phyloP scores from a whole-genome alignment of 345 rosid species.

The Ceriops zippeliana region DNA sequence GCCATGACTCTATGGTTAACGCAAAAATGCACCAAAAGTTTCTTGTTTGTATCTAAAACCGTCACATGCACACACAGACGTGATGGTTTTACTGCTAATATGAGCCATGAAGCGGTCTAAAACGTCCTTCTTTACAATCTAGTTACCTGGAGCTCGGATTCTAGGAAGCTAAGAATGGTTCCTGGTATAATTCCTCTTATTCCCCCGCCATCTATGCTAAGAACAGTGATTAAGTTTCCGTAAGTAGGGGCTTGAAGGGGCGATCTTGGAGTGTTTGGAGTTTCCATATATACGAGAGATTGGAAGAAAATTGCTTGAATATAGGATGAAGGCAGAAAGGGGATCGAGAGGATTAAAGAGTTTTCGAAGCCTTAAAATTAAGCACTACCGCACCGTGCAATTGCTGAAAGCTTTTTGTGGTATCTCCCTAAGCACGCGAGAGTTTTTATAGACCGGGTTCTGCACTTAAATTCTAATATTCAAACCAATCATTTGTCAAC shows the following conservation, averaged over 20 bases:
- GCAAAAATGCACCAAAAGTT: background rate
- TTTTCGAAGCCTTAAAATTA: too few species aligned
- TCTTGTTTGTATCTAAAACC: background rate
- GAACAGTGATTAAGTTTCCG: slow-evolving; percentile 19
- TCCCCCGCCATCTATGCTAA: slow-evolving; percentile 23
- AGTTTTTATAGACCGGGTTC: too few species aligned
- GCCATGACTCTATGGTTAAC: background rate
- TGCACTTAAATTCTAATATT: too few species aligned
- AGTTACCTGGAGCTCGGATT: slow-evolving; percentile 23
- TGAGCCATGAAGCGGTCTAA: too few species aligned
- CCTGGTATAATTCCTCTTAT: slow-evolving; percentile 24
- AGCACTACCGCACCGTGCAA: too few species aligned
- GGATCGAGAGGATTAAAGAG: too few species aligned
- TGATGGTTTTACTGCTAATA: too few species aligned
- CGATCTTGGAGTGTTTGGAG: slow-evolving; percentile 2
- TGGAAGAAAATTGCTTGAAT: background rate
- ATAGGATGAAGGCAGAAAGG: too few species aligned
- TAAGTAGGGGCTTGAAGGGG: slow-evolving; percentile 17
- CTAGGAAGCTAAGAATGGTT: slow-evolving; percentile 17
- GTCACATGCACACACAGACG: too few species aligned
- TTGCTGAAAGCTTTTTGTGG: too few species aligned
- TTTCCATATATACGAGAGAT: background rate
- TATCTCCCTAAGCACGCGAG: too few species aligned
- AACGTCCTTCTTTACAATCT: background rate
- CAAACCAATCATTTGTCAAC: too few species aligned